phyloP scores from a whole-genome alignment of 2,329 filamentous ascomycete genomes.

The Penicillium sp. region DNA sequence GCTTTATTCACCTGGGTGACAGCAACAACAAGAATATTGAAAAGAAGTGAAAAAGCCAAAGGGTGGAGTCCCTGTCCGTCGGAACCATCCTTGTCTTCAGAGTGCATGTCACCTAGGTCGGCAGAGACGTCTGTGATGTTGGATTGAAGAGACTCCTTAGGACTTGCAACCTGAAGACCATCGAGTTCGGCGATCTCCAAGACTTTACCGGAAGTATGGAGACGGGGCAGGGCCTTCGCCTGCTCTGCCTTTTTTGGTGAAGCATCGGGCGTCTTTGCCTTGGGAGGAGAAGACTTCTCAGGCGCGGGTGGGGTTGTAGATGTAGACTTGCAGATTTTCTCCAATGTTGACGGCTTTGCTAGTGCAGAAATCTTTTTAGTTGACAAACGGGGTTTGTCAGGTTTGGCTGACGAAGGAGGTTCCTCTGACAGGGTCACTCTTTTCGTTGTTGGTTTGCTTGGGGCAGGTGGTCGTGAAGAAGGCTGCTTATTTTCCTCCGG shows the following conservation, averaged over 20 bases:
- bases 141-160: slow-evolving; percentile 12
- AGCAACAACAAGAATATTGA: slow-evolving; percentile 26
- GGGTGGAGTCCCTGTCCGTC: slow-evolving; percentile 13
- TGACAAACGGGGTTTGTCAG: neutral
- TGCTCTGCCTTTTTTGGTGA: slow-evolving; percentile 2
- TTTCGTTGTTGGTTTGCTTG: neutral
- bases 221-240: slow-evolving; percentile 3
- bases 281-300: slow-evolving; percentile 5
- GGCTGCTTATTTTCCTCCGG: neutral
- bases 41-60: slow-evolving; percentile 24
- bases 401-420: neutral
- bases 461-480: neutral
- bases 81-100: slow-evolving; percentile 9
- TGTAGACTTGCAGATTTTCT: neutral
- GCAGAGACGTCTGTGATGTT: slow-evolving; percentile 18
- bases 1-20: slow-evolving; percentile 23
- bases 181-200: slow-evolving; percentile 31
- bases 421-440: neutral
- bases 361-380: neutral
- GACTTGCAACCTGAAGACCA: slow-evolving; percentile 25
- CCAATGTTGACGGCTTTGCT: slow-evolving; percentile 3
- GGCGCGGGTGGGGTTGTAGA: slow-evolving; percentile 4
- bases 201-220: slow-evolving; percentile 8
- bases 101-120: slow-evolving; percentile 14
- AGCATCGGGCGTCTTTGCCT: slow-evolving; percentile 1